Evolutionary conservation across 2,329 filamentous ascomycete species (phyloP).

Genomic region (Diaporthe sp.): DNA sequence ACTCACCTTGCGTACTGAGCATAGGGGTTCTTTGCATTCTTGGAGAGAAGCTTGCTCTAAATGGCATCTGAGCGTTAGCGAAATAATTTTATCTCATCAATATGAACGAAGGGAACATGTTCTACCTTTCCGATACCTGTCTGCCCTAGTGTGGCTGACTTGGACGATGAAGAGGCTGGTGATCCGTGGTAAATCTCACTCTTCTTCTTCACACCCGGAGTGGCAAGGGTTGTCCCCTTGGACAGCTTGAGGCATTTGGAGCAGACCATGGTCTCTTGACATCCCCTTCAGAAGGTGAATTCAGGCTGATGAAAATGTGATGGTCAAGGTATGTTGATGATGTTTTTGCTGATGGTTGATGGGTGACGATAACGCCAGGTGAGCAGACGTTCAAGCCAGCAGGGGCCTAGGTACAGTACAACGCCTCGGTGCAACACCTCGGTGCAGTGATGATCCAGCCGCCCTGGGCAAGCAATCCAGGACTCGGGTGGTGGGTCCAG

Average conservation of each 20-base stretch:
- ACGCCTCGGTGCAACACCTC: too few species aligned
- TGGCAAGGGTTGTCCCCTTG: conserved; percentile 70
- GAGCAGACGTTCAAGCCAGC: not conserved
- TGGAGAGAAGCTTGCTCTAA: conserved; percentile 72
- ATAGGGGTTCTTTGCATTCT: conserved; percentile 74
- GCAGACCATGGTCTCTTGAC: conserved; percentile 64
- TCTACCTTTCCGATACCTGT: conserved; percentile 70
- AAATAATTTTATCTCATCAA: not conserved
- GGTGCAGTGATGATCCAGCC: not conserved
- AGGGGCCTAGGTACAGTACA: not conserved
- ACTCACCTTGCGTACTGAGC: conserved; percentile 65
- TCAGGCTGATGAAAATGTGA: not conserved
- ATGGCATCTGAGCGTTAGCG: not conserved
- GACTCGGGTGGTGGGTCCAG: not conserved
- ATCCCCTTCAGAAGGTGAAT: too few species aligned
- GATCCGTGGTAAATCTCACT: conserved; percentile 75
- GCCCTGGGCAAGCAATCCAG: not conserved
- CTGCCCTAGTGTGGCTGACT: conserved; percentile 65
- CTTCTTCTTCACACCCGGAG: conserved; percentile 74
- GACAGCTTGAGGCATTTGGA: conserved; percentile 71
- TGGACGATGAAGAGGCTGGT: conserved; percentile 56
- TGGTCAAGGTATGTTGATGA: not conserved
- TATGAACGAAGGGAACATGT: not conserved
- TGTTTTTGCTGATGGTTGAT: not conserved
- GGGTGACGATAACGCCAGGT: not conserved